phyloP scores from a whole-genome alignment of 768 basidiomycete species.

The Pisolithus orientalis region DNA sequence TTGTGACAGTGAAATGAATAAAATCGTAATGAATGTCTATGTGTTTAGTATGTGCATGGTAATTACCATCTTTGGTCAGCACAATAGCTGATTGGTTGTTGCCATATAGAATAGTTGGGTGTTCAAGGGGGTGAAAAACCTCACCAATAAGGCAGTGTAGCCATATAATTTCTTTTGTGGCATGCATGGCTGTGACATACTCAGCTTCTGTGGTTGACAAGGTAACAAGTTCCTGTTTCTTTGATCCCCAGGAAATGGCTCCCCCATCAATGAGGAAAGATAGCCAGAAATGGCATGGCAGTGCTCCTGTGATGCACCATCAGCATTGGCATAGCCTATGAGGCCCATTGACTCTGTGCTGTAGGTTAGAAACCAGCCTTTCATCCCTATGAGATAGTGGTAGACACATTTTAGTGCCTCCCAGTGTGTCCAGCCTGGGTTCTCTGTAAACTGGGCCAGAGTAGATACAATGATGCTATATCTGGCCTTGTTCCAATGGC shows the following conservation, averaged over 20 bases:
- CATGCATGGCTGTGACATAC: not conserved
- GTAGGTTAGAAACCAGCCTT: not conserved
- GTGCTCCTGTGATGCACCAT: conserved; percentile 5
- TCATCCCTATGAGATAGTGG: conserved; percentile 8
- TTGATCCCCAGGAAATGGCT: not conserved
- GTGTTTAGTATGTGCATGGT: not conserved
- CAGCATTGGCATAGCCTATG: not conserved
- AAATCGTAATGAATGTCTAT: not conserved
- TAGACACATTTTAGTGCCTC: conserved; percentile 12
- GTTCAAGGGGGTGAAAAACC: not conserved
- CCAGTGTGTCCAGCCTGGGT: conserved; percentile 4
- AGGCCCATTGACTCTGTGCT: not conserved
- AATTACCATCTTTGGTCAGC: not conserved
- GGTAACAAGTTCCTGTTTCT: conserved; percentile 5
- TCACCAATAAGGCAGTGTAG: not conserved
- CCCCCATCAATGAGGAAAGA: conserved; percentile 3
- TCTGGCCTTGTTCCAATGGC: conserved; percentile 6
- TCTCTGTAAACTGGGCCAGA: conserved; percentile 7
- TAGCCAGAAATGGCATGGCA: not conserved
- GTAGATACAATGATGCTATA: conserved; percentile 9
- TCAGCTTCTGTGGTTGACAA: not conserved
- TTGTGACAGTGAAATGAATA: not conserved
- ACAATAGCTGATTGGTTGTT: not conserved
- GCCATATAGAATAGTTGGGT: not conserved
- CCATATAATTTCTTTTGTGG: not conserved